Evolutionary conservation across 805 yeast species (phyloP).

Genomic region (Yarrowia alimentaria): DNA sequence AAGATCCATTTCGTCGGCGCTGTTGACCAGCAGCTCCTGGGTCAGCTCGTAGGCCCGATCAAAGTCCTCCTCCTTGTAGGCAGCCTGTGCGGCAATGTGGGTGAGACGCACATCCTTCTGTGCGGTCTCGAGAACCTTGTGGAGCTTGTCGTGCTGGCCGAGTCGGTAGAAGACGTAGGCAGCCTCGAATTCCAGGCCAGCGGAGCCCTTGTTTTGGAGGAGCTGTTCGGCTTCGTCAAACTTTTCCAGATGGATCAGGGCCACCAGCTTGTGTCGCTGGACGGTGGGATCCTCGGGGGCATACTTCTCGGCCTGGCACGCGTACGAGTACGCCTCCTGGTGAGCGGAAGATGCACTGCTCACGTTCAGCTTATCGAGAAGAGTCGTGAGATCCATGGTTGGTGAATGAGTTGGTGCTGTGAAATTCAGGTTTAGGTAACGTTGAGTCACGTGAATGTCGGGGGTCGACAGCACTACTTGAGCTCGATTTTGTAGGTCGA

Average conservation of each 20-base stretch:
- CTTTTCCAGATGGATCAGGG: slow-evolving; percentile 59
- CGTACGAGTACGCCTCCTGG: slow-evolving; percentile 1
- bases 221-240: slow-evolving; percentile 50
- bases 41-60: slow-evolving; percentile 48
- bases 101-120: background rate
- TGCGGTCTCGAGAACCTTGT: slow-evolving; percentile 30
- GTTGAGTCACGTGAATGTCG: slow-evolving; percentile 16
- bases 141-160: slow-evolving; percentile 45
- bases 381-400: slow-evolving; percentile 24
- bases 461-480: too few species aligned
- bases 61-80: slow-evolving; percentile 49
- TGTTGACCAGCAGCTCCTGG: slow-evolving; percentile 40
- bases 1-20: slow-evolving; percentile 49
- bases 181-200: slow-evolving; percentile 40
- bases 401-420: background rate
- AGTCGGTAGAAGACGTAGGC: slow-evolving; percentile 61
- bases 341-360: slow-evolving; percentile 17
- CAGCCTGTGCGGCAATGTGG: slow-evolving; percentile 55
- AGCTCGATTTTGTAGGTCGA: too few species aligned
- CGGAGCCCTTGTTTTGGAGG: slow-evolving; percentile 38
- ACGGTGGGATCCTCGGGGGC: slow-evolving; percentile 39
- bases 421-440: slow-evolving; percentile 8
- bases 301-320: slow-evolving; percentile 28
- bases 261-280: slow-evolving; percentile 48
- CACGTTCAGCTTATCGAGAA: slow-evolving; percentile 21